phyloP scores from a whole-genome alignment of 495 filamentous ascomycete species.

The Mytilinidion resinicola region DNA sequence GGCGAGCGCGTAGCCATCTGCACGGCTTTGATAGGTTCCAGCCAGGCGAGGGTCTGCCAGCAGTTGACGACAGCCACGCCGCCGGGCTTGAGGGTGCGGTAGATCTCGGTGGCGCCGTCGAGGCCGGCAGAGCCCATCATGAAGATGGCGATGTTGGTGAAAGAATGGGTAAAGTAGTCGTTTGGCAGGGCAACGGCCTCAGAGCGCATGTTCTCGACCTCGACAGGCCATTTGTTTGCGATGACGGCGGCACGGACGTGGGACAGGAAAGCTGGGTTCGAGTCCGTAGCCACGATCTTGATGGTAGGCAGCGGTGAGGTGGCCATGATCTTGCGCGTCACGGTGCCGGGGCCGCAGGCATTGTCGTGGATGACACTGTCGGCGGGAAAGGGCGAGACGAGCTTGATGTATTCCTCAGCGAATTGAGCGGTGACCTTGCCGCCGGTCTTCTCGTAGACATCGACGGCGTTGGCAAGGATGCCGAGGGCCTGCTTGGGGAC shows the following conservation, averaged over 20 bases:
- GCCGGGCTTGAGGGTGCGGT: constrained; percentile 30
- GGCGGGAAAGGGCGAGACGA: constrained; percentile 1
- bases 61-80: constrained; percentile 24
- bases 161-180: constrained; percentile 37
- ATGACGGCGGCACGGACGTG: constrained; percentile 12
- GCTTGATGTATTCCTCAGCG: background rate
- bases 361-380: constrained; percentile 30
- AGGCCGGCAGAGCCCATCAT: constrained; percentile 27
- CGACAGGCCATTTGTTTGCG: constrained; percentile 18
- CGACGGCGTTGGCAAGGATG: background rate
- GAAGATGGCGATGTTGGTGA: constrained; percentile 31
- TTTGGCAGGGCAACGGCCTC: constrained; percentile 18
- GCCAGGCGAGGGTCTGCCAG: constrained; percentile 24
- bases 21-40: constrained; percentile 15
- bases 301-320: constrained; percentile 13
- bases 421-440: background rate
- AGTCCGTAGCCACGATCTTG: constrained; percentile 27
- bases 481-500: background rate
- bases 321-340: constrained; percentile 22
- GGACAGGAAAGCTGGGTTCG: constrained; percentile 23
- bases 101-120: constrained; percentile 25
- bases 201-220: background rate
- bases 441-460: background rate
- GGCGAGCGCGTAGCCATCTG: constrained; percentile 14
- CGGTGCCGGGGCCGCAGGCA: constrained; percentile 29